Base-by-base conservation (phyloP, 2,329 filamentous ascomycete species). In the Colletotrichum agaves region DNA sequence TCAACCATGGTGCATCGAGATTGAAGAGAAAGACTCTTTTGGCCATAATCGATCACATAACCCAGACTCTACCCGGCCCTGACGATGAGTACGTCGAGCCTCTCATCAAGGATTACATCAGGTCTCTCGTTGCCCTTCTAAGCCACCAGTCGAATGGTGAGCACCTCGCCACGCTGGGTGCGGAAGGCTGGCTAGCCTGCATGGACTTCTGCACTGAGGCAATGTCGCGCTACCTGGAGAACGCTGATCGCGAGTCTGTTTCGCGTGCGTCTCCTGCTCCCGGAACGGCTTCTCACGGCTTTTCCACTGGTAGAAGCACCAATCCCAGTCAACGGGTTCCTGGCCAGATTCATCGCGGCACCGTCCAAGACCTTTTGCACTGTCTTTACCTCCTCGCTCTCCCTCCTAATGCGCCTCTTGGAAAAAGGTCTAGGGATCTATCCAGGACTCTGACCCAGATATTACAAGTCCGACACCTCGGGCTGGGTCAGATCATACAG, bases 11-110 rank as follows among this genome's bases (percentile, higher is more conserved):
- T 21, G 83, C 90, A 35, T 80, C 84, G 19, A 90, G 87, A 68
- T 79, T 98, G 70, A 91, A 90, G 74, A 83, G 85, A 67, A 97
- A 93, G 76, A 95, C 94, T 0, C 83, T 95, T n/a, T 87, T 90
- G 72, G 88, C 91, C 5, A 82, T 98, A 15, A 83, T 97, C 71
- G 90, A 93, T 71, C 94, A 97, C 78, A 91, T 98, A 69, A 90
- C 88, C 3, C 90, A 97, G 71, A 88, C 89, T 17, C 83, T 97
- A 3, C 87, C 89, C 2, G 85, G 83, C 0, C 78, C 80, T 3
- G 85, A 83, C 4, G 86, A 89, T 61, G 85, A 83, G 2, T 87
- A 91, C 61, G 89, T 93, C 70, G 84, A 89, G 64, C 90, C 91
- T 12, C 83, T 99, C 5, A 81, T 90, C 23, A 85, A 89, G 55